Conservation (phyloP, 2,329 filamentous ascomycete genomes). For the Cyphellophora europaea region DNA sequence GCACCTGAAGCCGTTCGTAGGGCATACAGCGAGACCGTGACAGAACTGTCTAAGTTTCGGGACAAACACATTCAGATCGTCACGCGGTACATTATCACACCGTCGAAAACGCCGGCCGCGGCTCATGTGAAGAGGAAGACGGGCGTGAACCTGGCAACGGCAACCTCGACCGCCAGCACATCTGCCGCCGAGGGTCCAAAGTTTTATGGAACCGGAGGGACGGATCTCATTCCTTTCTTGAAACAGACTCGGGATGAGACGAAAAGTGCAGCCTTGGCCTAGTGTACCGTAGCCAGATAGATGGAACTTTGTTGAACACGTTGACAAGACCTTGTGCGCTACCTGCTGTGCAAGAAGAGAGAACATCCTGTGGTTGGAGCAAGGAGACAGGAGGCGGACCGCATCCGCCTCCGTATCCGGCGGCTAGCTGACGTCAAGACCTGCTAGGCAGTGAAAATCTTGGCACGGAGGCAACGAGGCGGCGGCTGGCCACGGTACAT, state of each 20-base stretch:
- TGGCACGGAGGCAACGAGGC: too few species aligned
- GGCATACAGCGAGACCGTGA: conserved; percentile 38
- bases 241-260: conserved; percentile 44
- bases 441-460: too few species aligned
- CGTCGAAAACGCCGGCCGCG: conserved; percentile 21
- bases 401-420: too few species aligned
- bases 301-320: too few species aligned
- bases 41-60: conserved; percentile 36
- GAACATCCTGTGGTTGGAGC: too few species aligned
- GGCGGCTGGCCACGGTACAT: too few species aligned
- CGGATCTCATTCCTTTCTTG: conserved; percentile 43
- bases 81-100: conserved; percentile 43
- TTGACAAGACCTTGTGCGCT: too few species aligned
- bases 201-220: conserved; percentile 42
- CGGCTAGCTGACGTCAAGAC: too few species aligned
- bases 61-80: conserved; percentile 45
- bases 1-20: conserved; percentile 26
- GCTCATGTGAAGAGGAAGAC: conserved; percentile 7
- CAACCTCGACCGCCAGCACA: conserved; percentile 27
- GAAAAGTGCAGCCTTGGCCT: conserved; percentile 25
- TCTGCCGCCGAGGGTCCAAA: conserved; percentile 22
- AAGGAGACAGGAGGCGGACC: too few species aligned
- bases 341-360: too few species aligned
- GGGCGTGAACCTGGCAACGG: conserved; percentile 35
- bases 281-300: too few species aligned